Base-by-base conservation (phyloP, 2,329 filamentous ascomycete genomes). In the Colletotrichum liaoningense region DNA sequence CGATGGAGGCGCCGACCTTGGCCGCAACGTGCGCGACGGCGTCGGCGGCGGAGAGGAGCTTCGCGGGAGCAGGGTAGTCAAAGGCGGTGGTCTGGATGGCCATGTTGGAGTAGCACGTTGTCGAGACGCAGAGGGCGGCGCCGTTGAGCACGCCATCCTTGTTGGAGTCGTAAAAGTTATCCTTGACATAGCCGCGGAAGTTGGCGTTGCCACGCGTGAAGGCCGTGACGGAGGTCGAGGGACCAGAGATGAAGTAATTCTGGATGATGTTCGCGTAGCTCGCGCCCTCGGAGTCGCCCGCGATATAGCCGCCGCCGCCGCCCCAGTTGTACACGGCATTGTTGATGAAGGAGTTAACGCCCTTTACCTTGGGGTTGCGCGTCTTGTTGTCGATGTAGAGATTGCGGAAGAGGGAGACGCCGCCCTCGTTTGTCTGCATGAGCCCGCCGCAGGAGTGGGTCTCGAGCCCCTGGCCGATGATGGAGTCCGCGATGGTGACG, bases 351-450 rank as follows among this genome's bases (percentile, higher is more conserved):
- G 90, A 87, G 28, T 89, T 89, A 3, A 87, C 84, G 1, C 87
- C 88, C 77, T 90, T 90, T 62, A 89, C 87, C 73, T 89, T 89
- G 1, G 88, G 88, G 72, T 90, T 89, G 1, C 88, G 83, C 11
- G 87, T 90, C 77, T 90, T 89, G 75, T 88, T 89, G 74, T 89
- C 87, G 67, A 89, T 86, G 77, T 89, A 90, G 38, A 90, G 77
- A 76, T 90, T 89, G 4, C 88, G 82, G 78, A 89, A 88, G 16
- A 73, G 56, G 4, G 67, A 70, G 42, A 88, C 79, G 12, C 87
- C 86, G 16, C 84, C 42, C 19, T 49, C 84, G 26, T 86, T 81
- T 1, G 86, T 87, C 78, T 88, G 84, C 78, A 88, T 87, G 22
- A 88, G 79, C 1, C 87, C 86, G 7, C 86, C 87, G 67, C 87